Evolutionary conservation across 352 stramenopile genomes (phyloP).

Genomic region (Globisporangium abappressorium): DNA sequence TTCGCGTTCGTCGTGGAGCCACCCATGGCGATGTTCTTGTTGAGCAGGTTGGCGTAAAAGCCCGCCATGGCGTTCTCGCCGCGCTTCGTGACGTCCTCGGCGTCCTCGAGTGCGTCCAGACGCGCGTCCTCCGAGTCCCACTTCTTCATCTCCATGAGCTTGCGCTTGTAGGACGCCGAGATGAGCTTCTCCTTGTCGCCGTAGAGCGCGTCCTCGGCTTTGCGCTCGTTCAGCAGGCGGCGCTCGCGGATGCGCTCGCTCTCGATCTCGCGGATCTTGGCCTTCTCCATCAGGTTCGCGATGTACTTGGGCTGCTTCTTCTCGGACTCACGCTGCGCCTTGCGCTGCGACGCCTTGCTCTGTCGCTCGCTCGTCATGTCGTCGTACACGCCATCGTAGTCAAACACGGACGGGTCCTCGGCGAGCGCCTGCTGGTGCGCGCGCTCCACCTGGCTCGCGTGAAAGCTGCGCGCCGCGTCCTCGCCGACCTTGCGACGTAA

Average conservation of each 20-base stretch:
- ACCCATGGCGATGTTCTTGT: constrained; percentile 92
- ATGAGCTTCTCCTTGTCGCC: constrained; percentile 90
- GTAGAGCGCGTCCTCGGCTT: constrained; percentile 77
- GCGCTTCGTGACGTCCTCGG: constrained; percentile 76
- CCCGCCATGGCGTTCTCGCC: constrained; percentile 71
- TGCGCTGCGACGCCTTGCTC: constrained; percentile 35
- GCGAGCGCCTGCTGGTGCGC: constrained; percentile 54
- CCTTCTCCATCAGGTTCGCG: constrained; percentile 82
- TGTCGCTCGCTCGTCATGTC: constrained; percentile 56
- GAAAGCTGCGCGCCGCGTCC: constrained; percentile 53
- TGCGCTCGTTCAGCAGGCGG: constrained; percentile 79
- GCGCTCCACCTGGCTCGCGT: constrained; percentile 46
- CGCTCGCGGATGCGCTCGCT: constrained; percentile 87
- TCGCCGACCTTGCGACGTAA: constrained; percentile 30
- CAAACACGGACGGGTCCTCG: constrained; percentile 84
- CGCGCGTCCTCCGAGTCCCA: constrained; percentile 84
- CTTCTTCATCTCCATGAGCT: constrained; percentile 86
- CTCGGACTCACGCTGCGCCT: constrained; percentile 50
- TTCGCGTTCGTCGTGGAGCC: constrained; percentile 57
- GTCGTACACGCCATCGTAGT: constrained; percentile 91
- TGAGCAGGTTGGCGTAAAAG: constrained; percentile 91
- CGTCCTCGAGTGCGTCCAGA: constrained; percentile 58
- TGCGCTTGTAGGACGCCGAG: constrained; percentile 90
- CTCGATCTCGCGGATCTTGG: constrained; percentile 89
- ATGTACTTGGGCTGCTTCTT: constrained; percentile 89